Percentiles rank a stretch among this genome's conserved stretches.
Conservation (phyloP, 2,329 filamentous ascomycete genomes). For the Phialemoniopsis sp. region DNA sequence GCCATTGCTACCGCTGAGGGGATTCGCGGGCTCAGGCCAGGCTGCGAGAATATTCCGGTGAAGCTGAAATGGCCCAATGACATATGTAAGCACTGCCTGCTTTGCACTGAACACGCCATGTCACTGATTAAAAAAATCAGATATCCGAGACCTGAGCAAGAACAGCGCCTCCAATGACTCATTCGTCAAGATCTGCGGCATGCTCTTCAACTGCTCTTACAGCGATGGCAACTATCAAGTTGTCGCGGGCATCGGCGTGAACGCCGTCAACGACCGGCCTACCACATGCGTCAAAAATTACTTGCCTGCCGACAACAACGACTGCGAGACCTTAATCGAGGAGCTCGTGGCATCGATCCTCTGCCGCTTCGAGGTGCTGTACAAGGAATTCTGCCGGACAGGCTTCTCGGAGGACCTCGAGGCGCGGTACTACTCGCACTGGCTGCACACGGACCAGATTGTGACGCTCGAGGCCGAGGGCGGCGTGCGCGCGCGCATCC, state of each 20-base stretch:
- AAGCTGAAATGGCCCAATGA: constrained; percentile 98
- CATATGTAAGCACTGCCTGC: constrained; percentile 51
- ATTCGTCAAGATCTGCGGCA: constrained; percentile 90
- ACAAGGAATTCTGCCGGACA: constrained; percentile 66
- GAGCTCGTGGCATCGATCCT: constrained; percentile 78
- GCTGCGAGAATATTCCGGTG: constrained; percentile 72
- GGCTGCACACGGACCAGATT: constrained; percentile 76
- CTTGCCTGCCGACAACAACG: constrained; percentile 49
- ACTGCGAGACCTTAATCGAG: constrained; percentile 45
- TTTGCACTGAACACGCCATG: background rate
- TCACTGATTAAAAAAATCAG: constrained; percentile 22
- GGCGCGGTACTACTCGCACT: constrained; percentile 71
- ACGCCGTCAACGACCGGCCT: constrained; percentile 76
- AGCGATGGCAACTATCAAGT: constrained; percentile 73
- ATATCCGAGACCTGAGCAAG: constrained; percentile 61
- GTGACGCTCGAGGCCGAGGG: constrained; percentile 77
- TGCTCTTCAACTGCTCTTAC: constrained; percentile 87
- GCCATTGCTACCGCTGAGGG: constrained; percentile 84
- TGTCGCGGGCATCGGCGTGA: constrained; percentile 82
- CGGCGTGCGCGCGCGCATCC: constrained; percentile 68
- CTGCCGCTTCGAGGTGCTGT: constrained; percentile 72
- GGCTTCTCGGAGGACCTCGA: constrained; percentile 77
- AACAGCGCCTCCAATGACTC: constrained; percentile 31
- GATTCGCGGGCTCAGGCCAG: constrained; percentile 72
- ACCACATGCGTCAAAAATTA: constrained; percentile 83